A percentile compares a stretch with the other conserved stretches of the same genome.
phyloP scores from a whole-genome alignment of 768 basidiomycete genomes.

The Cystofilobasidium bisporidii region DNA sequence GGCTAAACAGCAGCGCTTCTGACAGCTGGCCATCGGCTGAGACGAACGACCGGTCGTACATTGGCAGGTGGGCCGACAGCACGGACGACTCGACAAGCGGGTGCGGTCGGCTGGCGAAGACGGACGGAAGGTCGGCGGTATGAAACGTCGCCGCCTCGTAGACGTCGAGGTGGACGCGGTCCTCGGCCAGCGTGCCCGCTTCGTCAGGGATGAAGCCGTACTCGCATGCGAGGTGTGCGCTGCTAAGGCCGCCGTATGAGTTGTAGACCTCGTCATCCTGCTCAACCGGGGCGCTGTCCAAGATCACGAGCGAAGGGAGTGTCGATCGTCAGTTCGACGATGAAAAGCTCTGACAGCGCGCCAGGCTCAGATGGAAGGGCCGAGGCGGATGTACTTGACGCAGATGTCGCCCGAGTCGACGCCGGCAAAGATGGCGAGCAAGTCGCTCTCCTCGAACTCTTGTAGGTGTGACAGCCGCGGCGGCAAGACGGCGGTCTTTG shows the following conservation, averaged over 20 bases:
- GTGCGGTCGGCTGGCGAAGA: background rate
- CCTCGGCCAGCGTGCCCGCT: slow-evolving; percentile 20
- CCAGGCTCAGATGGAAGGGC: background rate
- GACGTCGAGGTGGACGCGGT: slow-evolving; percentile 8
- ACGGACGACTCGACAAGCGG: background rate
- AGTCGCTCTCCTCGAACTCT: slow-evolving; percentile 15
- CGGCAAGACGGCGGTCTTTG: background rate
- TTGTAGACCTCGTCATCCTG: slow-evolving; percentile 59
- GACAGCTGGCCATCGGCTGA: slow-evolving; percentile 24
- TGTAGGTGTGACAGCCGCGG: background rate
- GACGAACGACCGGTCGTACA: slow-evolving; percentile 4
- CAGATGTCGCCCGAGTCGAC: slow-evolving; percentile 55
- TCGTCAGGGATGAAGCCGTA: slow-evolving; percentile 24
- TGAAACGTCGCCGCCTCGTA: background rate
- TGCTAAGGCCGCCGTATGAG: slow-evolving; percentile 47
- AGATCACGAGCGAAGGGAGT: no score
- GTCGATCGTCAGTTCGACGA: no score
- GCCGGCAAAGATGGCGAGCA: slow-evolving; percentile 12
- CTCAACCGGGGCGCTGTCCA: slow-evolving; percentile 41
- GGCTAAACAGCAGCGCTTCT: background rate
- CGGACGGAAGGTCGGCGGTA: background rate
- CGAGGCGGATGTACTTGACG: slow-evolving; percentile 39
- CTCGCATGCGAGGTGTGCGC: slow-evolving; percentile 16
- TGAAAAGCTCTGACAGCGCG: no score
- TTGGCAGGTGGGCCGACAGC: background rate